A percentile compares a stretch with the other conserved stretches of the same genome.
phyloP scores from a whole-genome alignment of 2,329 filamentous ascomycete genomes.

The Rhynchosporium secalis region DNA sequence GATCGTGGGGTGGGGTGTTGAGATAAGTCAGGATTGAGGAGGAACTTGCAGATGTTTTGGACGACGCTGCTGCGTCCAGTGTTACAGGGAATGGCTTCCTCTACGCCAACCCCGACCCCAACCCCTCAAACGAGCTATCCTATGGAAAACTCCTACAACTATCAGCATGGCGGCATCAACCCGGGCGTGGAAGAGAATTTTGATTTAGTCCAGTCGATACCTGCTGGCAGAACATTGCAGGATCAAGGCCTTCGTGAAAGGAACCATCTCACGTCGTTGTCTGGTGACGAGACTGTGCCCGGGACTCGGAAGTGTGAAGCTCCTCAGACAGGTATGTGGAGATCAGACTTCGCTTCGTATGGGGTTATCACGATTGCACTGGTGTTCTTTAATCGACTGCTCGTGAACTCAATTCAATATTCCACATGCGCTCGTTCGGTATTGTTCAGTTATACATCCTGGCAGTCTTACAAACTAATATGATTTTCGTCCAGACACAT shows the following conservation, averaged over 20 bases:
- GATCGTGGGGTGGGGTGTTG: neutral
- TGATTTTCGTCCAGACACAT: constrained; percentile 1
- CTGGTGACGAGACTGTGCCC: neutral
- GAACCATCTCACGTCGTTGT: neutral
- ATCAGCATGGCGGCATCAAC: constrained; percentile 30
- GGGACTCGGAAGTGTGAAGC: neutral
- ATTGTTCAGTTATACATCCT: neutral
- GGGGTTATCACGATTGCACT: neutral
- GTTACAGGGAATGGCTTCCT: constrained; percentile 9
- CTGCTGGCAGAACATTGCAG: constrained; percentile 8
- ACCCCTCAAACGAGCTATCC: constrained; percentile 12
- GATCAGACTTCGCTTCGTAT: neutral
- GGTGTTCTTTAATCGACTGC: neutral
- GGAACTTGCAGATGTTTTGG: neutral
- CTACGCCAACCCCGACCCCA: neutral
- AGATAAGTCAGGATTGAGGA: neutral
- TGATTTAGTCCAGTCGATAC: constrained; percentile 23
- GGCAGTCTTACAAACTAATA: neutral
- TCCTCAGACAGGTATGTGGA: constrained; percentile 6
- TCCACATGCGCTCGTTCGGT: neutral
- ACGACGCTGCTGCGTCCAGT: neutral
- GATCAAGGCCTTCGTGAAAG: constrained; percentile 7
- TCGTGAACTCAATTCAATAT: neutral
- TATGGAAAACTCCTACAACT: constrained; percentile 31
- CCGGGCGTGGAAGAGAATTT: constrained; percentile 26